Evolutionary conservation across 768 basidiomycete genomes (phyloP), one percentile per base, ranked within the genome.

Genomic region (Aureoboletus auriporus): DNA sequence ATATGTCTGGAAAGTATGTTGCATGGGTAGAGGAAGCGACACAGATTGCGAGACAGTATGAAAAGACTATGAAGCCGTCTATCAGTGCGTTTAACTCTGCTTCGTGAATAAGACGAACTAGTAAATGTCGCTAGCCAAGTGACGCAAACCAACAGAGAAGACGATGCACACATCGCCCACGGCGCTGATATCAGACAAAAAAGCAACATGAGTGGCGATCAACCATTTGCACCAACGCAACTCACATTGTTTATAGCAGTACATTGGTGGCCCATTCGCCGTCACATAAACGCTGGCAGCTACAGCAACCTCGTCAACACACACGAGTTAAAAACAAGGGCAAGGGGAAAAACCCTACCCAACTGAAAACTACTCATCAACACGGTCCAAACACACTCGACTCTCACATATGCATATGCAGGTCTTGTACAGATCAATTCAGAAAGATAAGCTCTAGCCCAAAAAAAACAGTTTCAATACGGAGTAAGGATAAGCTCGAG

Each of bases 301-400:
- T 83, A 44, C 14, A 39, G 35, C 4, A 17, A 46, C 26, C 30
- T 10, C 40, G 11, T 44, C 30, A 55, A 28, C 44, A 8, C 28
- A 20, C 38, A n/a, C 2, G 10, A 13, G 38, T 6, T 2, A 8
- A 20, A 49, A 11, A 23, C 37, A 20, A 33, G 34, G 34, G 39
- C 7, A 2, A 1, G 1, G 16, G 26, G 16, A 6, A 26, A 47
- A n/a, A 30, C 57, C 74, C 50, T 49, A 80, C 83, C 75, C 31
- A 80, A 68, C 47, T 84, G 76, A 29, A 82, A 59, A 6, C 73
- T 44, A 50, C 75, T 72, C 53, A 80, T 61, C 9, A 77, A 49
- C 7, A 65, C 71, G 7, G 78, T 73, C 82, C 83, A 86, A 14
- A 51, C 57, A 53, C 79, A 83, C 59, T 87, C 85, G 27, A 78